These are phyloP conservation scores for Ceraceosorus guamensis DNA, from an alignment of 1,284 basidiomycete genomes.

Conservation along the genomic window DNA sequence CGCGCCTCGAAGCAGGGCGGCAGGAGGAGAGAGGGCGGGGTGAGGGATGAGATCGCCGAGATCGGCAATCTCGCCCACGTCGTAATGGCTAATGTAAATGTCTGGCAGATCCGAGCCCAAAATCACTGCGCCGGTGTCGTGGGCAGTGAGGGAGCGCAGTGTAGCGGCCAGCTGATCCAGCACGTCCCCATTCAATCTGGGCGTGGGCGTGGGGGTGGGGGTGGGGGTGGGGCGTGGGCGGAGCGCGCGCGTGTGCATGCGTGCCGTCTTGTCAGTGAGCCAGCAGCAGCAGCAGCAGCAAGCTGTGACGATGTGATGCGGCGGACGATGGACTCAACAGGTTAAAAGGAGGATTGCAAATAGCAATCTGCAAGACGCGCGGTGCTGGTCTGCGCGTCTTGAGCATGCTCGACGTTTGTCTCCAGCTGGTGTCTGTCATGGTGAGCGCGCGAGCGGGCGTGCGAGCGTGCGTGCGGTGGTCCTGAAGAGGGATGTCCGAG, in stretches of 20 bases:
- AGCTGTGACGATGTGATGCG: too few species aligned
- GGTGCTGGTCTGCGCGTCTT: slow-evolving; percentile 8
- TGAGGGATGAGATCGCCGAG: background rate
- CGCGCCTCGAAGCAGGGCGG: background rate
- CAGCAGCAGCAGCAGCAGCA: background rate
- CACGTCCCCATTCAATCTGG: slow-evolving; percentile 3
- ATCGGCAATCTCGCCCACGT: slow-evolving; percentile 8
- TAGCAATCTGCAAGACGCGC: slow-evolving; percentile 8
- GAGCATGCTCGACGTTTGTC: background rate
- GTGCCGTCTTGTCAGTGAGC: background rate
- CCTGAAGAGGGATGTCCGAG: too few species aligned
- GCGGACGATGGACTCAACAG: too few species aligned
- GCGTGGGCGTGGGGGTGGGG: background rate
- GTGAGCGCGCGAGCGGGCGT: too few species aligned
- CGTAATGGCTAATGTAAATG: slow-evolving; percentile 7
- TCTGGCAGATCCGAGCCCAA: slow-evolving; percentile 4
- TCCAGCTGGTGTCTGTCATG: background rate
- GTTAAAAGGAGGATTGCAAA: slow-evolving; percentile 10
- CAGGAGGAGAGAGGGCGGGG: background rate
- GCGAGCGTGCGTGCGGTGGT: too few species aligned
- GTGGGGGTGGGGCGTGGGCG: too few species aligned
- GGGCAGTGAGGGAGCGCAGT: background rate
- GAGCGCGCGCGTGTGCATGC: too few species aligned
- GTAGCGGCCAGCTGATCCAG: slow-evolving; percentile 3
- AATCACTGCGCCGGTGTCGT: slow-evolving; percentile 9